phyloP scores from a whole-genome alignment of 2,329 filamentous ascomycete species.

The Colletotrichum kahawae region DNA sequence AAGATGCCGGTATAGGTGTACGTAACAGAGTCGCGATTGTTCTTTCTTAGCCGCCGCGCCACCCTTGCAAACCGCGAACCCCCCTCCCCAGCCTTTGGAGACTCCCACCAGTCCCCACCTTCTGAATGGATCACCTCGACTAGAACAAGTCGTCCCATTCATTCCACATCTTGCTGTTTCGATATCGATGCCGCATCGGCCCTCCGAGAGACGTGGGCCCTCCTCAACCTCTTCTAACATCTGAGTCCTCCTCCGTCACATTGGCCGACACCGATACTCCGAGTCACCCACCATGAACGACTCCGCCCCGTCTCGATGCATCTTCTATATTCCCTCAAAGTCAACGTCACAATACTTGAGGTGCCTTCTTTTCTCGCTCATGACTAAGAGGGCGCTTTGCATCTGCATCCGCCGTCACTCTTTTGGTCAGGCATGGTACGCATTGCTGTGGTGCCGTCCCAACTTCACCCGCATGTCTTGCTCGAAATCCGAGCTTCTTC shows the following conservation, averaged over 20 bases:
- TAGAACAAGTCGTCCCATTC: not conserved
- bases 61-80: not conserved
- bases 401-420: not conserved
- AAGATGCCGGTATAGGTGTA: too few species aligned
- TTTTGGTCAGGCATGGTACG: not conserved
- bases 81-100: too few species aligned
- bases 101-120: not conserved
- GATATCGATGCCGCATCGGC: slow-evolving; percentile 10
- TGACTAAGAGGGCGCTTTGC: not conserved
- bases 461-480: not conserved
- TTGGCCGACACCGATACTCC: not conserved
- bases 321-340: not conserved
- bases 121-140: not conserved
- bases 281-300: not conserved
- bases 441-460: not conserved
- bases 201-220: not conserved
- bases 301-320: not conserved
- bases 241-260: not conserved
- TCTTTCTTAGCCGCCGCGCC: not conserved
- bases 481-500: slow-evolving; percentile 14
- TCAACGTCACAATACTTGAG: not conserved
- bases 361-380: not conserved
- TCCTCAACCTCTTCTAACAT: not conserved
- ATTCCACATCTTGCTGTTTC: not conserved
- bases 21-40: not conserved